These are phyloP conservation scores for Ascochyta clinopodiicola DNA, from an alignment of 2,329 filamentous ascomycete genomes.

Conservation along the genomic window DNA sequence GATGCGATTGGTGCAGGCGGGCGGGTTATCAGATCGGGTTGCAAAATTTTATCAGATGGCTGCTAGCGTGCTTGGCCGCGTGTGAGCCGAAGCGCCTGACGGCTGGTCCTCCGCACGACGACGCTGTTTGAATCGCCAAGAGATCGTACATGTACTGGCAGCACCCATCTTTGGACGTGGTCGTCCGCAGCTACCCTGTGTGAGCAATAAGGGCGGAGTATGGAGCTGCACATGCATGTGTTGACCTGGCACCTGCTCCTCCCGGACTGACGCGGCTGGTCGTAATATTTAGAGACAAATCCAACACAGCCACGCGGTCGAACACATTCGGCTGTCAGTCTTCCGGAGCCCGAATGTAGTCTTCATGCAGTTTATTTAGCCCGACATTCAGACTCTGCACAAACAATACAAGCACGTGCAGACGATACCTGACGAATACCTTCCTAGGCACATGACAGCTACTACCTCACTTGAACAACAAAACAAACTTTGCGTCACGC, in stretches of 20 bases:
- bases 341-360: no score
- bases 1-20: slow-evolving; percentile 8
- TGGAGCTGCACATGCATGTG: slow-evolving; percentile 7
- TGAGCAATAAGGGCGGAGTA: not conserved
- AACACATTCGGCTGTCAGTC: no score
- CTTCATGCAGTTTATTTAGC: no score
- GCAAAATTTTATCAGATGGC: slow-evolving; percentile 29
- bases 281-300: no score
- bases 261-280: not conserved
- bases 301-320: not conserved
- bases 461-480: no score
- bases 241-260: not conserved
- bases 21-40: not conserved
- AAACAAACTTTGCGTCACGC: no score
- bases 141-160: not conserved
- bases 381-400: no score
- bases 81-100: slow-evolving; percentile 2
- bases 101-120: not conserved
- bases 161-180: slow-evolving; percentile 4
- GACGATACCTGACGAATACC: no score
- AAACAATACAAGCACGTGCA: no score
- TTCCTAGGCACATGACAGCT: no score
- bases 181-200: slow-evolving; percentile 2
- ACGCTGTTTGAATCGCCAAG: slow-evolving; percentile 1
- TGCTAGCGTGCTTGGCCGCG: slow-evolving; percentile 21